A percentile compares a stretch with the other conserved stretches of the same genome.
phyloP scores from a whole-genome alignment of 371 early-diverging fungal genomes.

The Phascolomyces articulosus region DNA sequence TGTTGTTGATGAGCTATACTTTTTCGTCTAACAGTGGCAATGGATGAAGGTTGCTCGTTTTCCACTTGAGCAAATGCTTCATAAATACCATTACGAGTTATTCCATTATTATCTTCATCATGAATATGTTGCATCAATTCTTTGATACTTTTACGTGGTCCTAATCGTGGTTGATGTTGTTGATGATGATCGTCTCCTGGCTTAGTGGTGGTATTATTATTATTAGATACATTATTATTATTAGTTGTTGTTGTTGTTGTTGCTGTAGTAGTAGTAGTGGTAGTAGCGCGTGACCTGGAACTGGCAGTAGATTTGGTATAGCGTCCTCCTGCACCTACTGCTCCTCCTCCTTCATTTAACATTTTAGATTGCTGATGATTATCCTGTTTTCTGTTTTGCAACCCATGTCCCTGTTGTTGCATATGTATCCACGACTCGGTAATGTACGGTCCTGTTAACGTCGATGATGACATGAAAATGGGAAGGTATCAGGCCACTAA shows the following conservation, averaged over 20 bases:
- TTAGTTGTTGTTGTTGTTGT: not conserved
- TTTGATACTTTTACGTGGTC: constrained; percentile 19
- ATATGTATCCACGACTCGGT: constrained; percentile 48
- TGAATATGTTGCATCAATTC: constrained; percentile 13
- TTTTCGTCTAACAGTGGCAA: constrained; percentile 7
- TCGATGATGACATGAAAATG: constrained; percentile 48
- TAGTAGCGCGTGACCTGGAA: constrained; percentile 20
- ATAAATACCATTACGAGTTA: constrained; percentile 30
- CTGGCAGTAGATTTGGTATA: constrained; percentile 24
- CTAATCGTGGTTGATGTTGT: constrained; percentile 2
- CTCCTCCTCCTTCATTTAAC: constrained; percentile 4
- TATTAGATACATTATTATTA: not conserved
- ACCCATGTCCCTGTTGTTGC: constrained; percentile 38
- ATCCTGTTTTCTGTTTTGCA: constrained; percentile 12
- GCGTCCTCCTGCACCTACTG: not conserved
- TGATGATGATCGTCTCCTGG: not conserved
- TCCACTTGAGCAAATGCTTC: constrained; percentile 37
- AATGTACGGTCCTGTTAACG: constrained; percentile 39
- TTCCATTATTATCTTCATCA: constrained; percentile 25
- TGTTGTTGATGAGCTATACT: not conserved
- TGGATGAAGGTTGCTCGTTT: constrained; percentile 10
- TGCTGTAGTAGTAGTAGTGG: constrained; percentile 1
- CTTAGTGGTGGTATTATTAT: constrained; percentile 10
- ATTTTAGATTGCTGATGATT: constrained; percentile 9
- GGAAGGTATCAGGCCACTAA: not conserved